These are phyloP conservation scores for Scutellaria barbata DNA, from an alignment of 257 asterid species.

Conservation along the genomic window DNA sequence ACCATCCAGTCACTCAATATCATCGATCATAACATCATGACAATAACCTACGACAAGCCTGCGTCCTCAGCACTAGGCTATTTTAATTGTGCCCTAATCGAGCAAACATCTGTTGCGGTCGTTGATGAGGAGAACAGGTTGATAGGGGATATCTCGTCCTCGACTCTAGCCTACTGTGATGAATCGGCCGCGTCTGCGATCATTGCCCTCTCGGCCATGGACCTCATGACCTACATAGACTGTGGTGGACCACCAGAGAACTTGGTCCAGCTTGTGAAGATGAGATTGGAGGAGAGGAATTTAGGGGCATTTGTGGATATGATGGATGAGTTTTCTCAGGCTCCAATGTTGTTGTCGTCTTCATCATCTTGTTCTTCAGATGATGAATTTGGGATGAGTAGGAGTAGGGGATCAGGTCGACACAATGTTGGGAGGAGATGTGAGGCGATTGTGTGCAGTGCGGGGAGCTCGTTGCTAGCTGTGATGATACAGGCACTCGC, in stretches of 20 bases:
- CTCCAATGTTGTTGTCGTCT: constrained; percentile 28
- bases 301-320: constrained; percentile 58
- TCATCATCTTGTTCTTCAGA: constrained; percentile 68
- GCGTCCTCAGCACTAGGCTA: constrained; percentile 59
- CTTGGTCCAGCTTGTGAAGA: constrained; percentile 60
- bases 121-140: constrained; percentile 56
- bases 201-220: constrained; percentile 66
- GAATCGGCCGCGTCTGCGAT: constrained; percentile 73
- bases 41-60: constrained; percentile 53
- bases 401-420: constrained; percentile 41
- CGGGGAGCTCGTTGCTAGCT: constrained; percentile 74
- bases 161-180: constrained; percentile 68
- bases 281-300: constrained; percentile 60
- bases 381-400: constrained; percentile 51
- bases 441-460: constrained; percentile 71
- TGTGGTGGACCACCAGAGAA: constrained; percentile 74
- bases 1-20: constrained; percentile 59
- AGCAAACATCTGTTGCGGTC: constrained; percentile 73
- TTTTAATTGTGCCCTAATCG: constrained; percentile 48
- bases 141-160: constrained; percentile 81
- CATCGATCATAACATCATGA: constrained; percentile 59
- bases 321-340: constrained; percentile 51
- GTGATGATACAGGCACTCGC: constrained; percentile 86
- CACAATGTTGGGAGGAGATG: constrained; percentile 56
- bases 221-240: constrained; percentile 75